Conservation (phyloP, 768 basidiomycete genomes). For the Infundibulicybe gibba region DNA sequence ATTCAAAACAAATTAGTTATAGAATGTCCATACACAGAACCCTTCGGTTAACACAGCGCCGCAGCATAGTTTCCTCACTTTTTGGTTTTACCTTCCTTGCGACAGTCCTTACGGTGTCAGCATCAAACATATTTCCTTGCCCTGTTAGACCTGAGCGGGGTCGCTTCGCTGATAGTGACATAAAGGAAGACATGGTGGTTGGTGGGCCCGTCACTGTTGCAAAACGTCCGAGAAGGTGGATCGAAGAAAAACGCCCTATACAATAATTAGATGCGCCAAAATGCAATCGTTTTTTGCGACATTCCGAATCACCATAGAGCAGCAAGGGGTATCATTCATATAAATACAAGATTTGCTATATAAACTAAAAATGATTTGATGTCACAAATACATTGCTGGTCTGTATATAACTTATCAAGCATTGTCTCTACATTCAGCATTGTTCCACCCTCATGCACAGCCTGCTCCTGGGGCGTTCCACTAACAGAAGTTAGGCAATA, state of each 20-base stretch:
- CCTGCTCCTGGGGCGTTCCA: constrained; percentile 31
- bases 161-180: constrained; percentile 56
- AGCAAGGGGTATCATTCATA: no score
- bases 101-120: constrained; percentile 75
- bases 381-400: constrained; percentile 1
- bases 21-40: constrained; percentile 59
- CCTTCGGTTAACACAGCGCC: constrained; percentile 62
- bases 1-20: constrained; percentile 16
- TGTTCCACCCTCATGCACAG: constrained; percentile 53
- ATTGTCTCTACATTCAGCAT: not conserved
- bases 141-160: constrained; percentile 60
- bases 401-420: not conserved
- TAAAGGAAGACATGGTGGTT: constrained; percentile 16
- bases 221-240: constrained; percentile 74
- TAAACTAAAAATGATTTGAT: not conserved
- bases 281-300: not conserved
- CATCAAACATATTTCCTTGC: constrained; percentile 76
- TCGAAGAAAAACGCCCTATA: constrained; percentile 61
- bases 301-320: not conserved
- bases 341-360: no score
- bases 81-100: constrained; percentile 81
- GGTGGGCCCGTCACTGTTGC: constrained; percentile 43
- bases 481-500: constrained; percentile 26
- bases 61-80: constrained; percentile 72
- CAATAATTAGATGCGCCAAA: constrained; percentile 11